Base-by-base conservation (phyloP, 805 yeast species). In the Priceomyces melissophilus region DNA sequence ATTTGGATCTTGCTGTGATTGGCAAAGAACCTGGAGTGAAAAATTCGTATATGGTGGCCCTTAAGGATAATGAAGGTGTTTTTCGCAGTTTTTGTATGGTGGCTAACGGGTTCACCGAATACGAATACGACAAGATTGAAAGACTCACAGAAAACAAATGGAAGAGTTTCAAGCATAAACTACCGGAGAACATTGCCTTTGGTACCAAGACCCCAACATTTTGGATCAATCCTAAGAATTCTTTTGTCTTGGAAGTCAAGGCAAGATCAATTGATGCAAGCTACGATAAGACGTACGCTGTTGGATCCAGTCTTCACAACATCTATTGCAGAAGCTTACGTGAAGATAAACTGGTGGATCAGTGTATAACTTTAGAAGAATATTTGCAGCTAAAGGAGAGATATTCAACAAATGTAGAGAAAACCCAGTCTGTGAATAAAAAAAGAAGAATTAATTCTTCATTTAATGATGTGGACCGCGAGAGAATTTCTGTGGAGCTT, bases 191-290 rank as follows among this genome's bases (percentile, higher is more conserved):
- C 1, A 29, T 70, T 1, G 64, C 67, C 41, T 84, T 84, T 63
- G 90, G 88, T 1, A 65, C 72, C 4, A 69, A 74, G 38, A 58
- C 65, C 10, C 96, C 96, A 0, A 78, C 73, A 26, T 75, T 72
- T 43, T 90, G 96, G 95, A 84, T 91, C 20, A 67, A 80, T 43
- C 97, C 97, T 0, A 65, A 70, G 30, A 78, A 85, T 23, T 84
- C 95, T 1, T 54, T 90, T 2, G 91, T 91, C 0, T 53, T 91
- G 6, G 96, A 89, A 55, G 79, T 90, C 12, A 88, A 85, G 54
- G 95, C 96, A 0, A 68, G 96, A 33, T 80, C 89, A 2, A 69
- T 88, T 4, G 81, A 79, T 44, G 67, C 65, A 10, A 60, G 75
- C 0, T 56, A 60, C 2, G 67, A 61, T 12, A 59, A 54, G 10